Evolutionary conservation across 441 rosid genomes (phyloP).

Genomic region (Theobroma grandiflorum): DNA sequence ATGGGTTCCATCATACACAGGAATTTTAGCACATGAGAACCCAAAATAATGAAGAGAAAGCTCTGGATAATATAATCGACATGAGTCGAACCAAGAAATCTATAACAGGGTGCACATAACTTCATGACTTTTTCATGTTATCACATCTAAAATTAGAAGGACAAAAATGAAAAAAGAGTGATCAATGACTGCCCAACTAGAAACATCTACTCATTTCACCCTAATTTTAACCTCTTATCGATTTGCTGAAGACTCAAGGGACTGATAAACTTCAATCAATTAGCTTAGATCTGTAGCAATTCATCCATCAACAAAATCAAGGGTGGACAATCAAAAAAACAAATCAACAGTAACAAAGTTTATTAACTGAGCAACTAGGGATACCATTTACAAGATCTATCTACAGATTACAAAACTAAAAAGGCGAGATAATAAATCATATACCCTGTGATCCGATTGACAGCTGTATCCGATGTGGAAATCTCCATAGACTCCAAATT

Average conservation of each 20-base stretch:
- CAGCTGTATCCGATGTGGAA: conserved; percentile 51
- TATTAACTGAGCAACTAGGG: not conserved
- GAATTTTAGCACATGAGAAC: not conserved
- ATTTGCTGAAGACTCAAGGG: too few species aligned
- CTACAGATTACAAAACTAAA: not conserved
- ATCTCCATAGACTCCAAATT: conserved; percentile 84
- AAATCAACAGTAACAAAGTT: not conserved
- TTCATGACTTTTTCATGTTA: not conserved
- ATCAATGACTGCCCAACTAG: not conserved
- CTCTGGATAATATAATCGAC: too few species aligned
- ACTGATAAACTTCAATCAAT: not conserved
- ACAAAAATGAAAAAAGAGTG: not conserved
- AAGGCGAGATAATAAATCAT: conserved; percentile 21
- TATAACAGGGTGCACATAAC: not conserved
- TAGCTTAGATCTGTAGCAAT: not conserved
- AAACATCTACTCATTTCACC: not conserved
- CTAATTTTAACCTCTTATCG: not conserved
- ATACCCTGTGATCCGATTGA: conserved; percentile 92
- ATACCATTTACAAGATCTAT: not conserved
- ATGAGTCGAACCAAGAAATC: not conserved
- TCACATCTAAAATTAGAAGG: not conserved
- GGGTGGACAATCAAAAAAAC: not conserved
- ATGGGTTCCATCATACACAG: conserved; percentile 4
- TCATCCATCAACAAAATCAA: not conserved
- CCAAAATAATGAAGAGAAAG: too few species aligned